Base-by-base conservation (phyloP, 352 stramenopile genomes). In the Phytopythium litorale region DNA sequence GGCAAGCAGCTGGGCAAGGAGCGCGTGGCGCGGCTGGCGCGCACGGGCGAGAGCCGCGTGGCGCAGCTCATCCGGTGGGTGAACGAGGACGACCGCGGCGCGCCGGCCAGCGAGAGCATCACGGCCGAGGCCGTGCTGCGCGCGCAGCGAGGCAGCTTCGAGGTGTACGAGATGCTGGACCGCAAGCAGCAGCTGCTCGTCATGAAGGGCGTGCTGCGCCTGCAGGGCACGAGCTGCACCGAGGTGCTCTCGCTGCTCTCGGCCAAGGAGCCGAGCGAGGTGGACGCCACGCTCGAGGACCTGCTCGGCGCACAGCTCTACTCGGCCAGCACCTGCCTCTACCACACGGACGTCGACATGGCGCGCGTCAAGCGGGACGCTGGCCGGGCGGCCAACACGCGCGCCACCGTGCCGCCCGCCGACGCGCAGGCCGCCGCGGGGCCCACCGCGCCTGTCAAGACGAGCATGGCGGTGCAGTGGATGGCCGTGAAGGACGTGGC, bases 121-220 rank as follows among this genome's bases (percentile, higher is more conserved):
- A 61, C 72, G 30, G 56, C 64, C 25, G 63, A 60, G 33, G 73
- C 71, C 56, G 75, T 84, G 28, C 54, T 93, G 52, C 72, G 86
- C 11, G 76, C 90, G 57, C 81, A 92, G 56, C 89, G 88, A 33
- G 84, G 90, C 38, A 91, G 89, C 66, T 91, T 88, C 68, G 73
- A 76, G 38, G 77, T 91, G 62, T 91, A 89, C 65, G 84, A 92
- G 56, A 78, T 89, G 65, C 70, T 75, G 45, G 71, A 87, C 63
- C 62, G 72, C n/a, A 49, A 48, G 32, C 71, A 81, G 57, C 64
- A 81, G 40, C 63, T 89, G 57, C 62, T 91, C 8, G 73, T 88
- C 40, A 88, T 91, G 75, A 89, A 88, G 62, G 81, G 76, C 54
- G 81, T 90, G 56, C 66, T 90, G 18, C 62, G 82, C 38, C 63